Evolutionary conservation across 129 eudicot genomes (phyloP).

Genomic region (Solidago caesia): DNA sequence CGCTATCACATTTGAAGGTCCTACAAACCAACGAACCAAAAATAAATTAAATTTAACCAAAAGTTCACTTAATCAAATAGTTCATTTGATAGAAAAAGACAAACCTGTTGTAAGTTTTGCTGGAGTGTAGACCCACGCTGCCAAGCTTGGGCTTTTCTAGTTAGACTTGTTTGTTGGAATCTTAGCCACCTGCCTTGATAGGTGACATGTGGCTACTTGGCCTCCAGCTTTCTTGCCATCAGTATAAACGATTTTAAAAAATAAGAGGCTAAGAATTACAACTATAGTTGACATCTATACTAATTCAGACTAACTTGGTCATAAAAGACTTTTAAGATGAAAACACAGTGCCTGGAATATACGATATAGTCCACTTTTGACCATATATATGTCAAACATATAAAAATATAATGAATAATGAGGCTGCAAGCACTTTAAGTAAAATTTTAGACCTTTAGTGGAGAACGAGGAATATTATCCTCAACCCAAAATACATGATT

Average conservation of each 20-base stretch:
- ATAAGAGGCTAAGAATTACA: not conserved
- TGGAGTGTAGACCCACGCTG: slow-evolving; percentile 51
- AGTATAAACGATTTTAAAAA: not conserved
- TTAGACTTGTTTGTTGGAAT: slow-evolving; percentile 54
- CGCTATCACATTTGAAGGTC: slow-evolving; percentile 60
- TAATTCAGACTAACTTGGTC: not conserved
- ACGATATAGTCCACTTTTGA: no score
- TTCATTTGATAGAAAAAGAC: not conserved
- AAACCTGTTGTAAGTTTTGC: slow-evolving; percentile 64
- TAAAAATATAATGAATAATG: no score
- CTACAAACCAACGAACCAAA: slow-evolving; percentile 35
- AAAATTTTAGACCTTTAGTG: no score
- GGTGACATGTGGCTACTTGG: slow-evolving; percentile 79
- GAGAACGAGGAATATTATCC: no score
- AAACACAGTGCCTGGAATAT: no score
- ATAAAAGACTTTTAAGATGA: not conserved
- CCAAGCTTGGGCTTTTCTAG: slow-evolving; percentile 58
- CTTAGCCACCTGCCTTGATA: slow-evolving; percentile 57
- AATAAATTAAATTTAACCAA: not conserved
- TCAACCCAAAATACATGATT: no score
- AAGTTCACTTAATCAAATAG: not conserved
- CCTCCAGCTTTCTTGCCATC: slow-evolving; percentile 65
- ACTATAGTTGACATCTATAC: not conserved
- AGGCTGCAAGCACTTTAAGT: no score
- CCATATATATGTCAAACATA: no score